Evolutionary conservation across 345 rosid species (phyloP).

Genomic region (Clarkia xantiana): DNA sequence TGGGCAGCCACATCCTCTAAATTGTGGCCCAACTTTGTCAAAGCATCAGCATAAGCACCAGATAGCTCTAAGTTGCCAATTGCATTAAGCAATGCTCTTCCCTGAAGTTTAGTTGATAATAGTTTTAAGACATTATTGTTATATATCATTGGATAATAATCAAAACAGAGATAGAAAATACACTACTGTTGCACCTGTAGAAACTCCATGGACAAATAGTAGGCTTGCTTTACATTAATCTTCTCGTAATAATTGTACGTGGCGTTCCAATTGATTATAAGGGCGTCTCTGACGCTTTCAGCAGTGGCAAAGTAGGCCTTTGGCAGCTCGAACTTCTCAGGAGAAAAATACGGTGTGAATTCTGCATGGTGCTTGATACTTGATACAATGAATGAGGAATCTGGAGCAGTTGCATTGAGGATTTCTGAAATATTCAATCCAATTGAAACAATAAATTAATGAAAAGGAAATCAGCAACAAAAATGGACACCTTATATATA

Average conservation of each 20-base stretch:
- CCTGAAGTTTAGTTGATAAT: constrained; percentile 16
- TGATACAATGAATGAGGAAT: constrained; percentile 27
- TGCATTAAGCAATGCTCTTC: constrained; percentile 49
- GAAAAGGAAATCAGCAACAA: background rate
- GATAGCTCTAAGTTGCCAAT: constrained; percentile 43
- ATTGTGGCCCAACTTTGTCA: constrained; percentile 28
- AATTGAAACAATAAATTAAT: too few species aligned
- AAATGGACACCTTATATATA: background rate
- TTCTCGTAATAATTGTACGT: constrained; percentile 30
- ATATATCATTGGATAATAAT: background rate
- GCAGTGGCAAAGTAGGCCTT: constrained; percentile 42
- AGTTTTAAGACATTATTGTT: background rate
- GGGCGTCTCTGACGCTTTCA: constrained; percentile 31
- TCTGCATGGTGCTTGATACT: constrained; percentile 45
- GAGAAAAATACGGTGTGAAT: constrained; percentile 39
- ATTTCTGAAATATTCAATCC: constrained; percentile 19
- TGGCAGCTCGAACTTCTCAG: constrained; percentile 35
- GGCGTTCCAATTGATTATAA: constrained; percentile 45
- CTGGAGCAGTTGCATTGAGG: constrained; percentile 16
- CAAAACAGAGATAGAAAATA: background rate
- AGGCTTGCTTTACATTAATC: constrained; percentile 37
- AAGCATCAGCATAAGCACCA: constrained; percentile 45
- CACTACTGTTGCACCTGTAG: constrained; percentile 23
- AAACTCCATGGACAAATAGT: constrained; percentile 51
- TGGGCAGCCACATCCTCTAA: constrained; percentile 33